Evolutionary conservation across 345 rosid genomes (phyloP), one percentile per base, ranked within the genome.

Genomic region (Melaleuca quinquenervia): DNA sequence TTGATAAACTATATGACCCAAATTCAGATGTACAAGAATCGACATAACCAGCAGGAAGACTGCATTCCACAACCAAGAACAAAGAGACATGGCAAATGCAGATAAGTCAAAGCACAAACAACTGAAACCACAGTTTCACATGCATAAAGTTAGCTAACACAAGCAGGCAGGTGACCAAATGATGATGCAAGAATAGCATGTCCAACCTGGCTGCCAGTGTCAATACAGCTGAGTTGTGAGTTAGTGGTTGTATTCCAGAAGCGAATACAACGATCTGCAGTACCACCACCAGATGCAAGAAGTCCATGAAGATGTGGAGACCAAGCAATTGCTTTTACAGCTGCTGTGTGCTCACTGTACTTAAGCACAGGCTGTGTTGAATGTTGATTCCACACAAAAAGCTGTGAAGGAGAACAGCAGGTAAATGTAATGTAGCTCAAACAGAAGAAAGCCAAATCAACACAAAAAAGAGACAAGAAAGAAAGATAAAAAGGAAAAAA

Each of bases 241-340:
- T 96, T 96, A 29, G 98, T 94, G 78, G 96, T 89, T 45, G 99
- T 98, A 92, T 98, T 98, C 99, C 99, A 98, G 91, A 98, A 98
- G 27, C 99, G 96, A 86, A 96, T 95, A 88, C 98, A 98, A 52
- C 98, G 93, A 86, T 96, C 99, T 84, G 98, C 98, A 54, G 99
- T 96, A 84, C 99, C 99, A 45, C 99, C 99, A 44, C 99, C 99
- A 9, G 99, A 98, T 75, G 99, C 99, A 88, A 98, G 98, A 88
- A 98, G 95, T 83, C 99, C 99, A 56, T 95, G 93, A 83, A 96
- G 95, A 93, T 96, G 99, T 2, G 99, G 99, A 18, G 99, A 98
- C 99, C 99, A 98, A 3, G 99, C 98, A 90, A 98, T 98, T 85
- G 99, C 99, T 92, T 98, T 98, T 48, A 98, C 99, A 52, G 99